Evolutionary conservation across 192 early-diverging fungal genomes (phyloP).

Genomic region (Coemansia sp.): DNA sequence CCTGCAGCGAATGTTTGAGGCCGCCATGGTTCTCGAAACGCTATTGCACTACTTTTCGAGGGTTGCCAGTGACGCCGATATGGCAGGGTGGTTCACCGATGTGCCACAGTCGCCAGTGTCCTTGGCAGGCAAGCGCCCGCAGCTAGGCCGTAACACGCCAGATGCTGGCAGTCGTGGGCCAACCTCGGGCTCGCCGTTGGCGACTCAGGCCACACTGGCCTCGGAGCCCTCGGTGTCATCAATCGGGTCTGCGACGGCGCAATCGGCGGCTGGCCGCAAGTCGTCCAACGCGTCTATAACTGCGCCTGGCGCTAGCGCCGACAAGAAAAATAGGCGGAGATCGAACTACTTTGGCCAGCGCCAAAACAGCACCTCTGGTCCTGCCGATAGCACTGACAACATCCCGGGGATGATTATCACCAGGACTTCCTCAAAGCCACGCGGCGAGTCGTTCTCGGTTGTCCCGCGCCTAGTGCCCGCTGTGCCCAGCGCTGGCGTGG

Average conservation of each 20-base stretch:
- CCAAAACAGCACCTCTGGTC: slow-evolving; percentile 24
- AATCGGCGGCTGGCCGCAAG: slow-evolving; percentile 26
- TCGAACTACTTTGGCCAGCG: slow-evolving; percentile 55
- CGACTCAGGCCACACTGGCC: slow-evolving; percentile 29
- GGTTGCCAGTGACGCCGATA: slow-evolving; percentile 46
- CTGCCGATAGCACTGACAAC: slow-evolving; percentile 16
- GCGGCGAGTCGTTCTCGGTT: slow-evolving; percentile 40
- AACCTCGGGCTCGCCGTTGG: slow-evolving; percentile 20
- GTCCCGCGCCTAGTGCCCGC: slow-evolving; percentile 35
- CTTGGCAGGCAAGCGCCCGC: slow-evolving; percentile 25
- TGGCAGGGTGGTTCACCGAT: slow-evolving; percentile 50
- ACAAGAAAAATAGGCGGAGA: slow-evolving; percentile 42
- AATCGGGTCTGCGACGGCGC: slow-evolving; percentile 23
- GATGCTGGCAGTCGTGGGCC: slow-evolving; percentile 18
- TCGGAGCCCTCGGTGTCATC: slow-evolving; percentile 34
- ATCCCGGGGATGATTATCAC: slow-evolving; percentile 14
- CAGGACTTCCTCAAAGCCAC: slow-evolving; percentile 17
- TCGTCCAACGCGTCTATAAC: slow-evolving; percentile 47
- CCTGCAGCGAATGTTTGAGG: slow-evolving; percentile 51
- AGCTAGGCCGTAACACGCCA: slow-evolving; percentile 16
- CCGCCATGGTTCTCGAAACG: slow-evolving; percentile 35
- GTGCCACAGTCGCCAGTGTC: slow-evolving; percentile 43
- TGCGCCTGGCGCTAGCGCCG: slow-evolving; percentile 11
- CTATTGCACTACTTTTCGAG: slow-evolving; percentile 51
- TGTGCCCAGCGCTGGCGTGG: not conserved